Evolutionary conservation across 768 basidiomycete genomes (phyloP).

Genomic region (Crassisporium funariophilum): DNA sequence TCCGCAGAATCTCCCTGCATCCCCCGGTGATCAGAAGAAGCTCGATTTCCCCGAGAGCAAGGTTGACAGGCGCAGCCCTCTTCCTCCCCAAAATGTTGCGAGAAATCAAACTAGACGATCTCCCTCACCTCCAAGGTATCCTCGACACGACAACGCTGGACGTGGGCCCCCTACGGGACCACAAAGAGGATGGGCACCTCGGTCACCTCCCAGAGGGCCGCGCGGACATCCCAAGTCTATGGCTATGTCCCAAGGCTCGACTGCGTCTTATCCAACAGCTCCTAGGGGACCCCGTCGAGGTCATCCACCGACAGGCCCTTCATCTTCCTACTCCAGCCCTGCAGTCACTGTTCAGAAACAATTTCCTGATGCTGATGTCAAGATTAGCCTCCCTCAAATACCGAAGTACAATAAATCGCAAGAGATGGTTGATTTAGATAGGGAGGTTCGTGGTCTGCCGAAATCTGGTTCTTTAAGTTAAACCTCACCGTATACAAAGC

Average conservation of each 20-base stretch:
- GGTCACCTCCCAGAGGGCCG: constrained; percentile 45
- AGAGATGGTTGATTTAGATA: constrained; percentile 17
- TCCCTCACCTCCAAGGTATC: constrained; percentile 14
- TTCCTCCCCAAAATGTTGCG: not conserved
- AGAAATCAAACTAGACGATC: constrained; percentile 8
- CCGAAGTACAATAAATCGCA: constrained; percentile 10
- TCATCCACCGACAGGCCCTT: constrained; percentile 8
- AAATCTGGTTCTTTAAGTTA: not conserved
- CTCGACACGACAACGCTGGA: constrained; percentile 2
- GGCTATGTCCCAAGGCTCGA: constrained; percentile 17
- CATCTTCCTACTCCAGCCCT: constrained; percentile 4
- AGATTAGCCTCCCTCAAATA: constrained; percentile 1
- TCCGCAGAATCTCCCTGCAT: not conserved
- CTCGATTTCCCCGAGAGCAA: not conserved
- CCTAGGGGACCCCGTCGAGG: constrained; percentile 22
- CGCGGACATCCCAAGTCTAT: constrained; percentile 28
- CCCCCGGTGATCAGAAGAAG: not conserved
- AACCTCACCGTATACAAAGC: constrained; percentile 16
- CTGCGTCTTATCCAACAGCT: constrained; percentile 14
- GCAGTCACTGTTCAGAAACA: constrained; percentile 3
- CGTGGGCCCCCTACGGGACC: constrained; percentile 13
- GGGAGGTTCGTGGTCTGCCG: constrained; percentile 21
- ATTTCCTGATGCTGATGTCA: constrained; percentile 1
- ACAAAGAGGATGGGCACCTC: constrained; percentile 24
- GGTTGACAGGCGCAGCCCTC: not conserved